Percentiles rank a stretch among this genome's conserved stretches.
These are phyloP conservation scores for Amanita thiersii DNA, from an alignment of 768 basidiomycete genomes.

Conservation along the genomic window DNA sequence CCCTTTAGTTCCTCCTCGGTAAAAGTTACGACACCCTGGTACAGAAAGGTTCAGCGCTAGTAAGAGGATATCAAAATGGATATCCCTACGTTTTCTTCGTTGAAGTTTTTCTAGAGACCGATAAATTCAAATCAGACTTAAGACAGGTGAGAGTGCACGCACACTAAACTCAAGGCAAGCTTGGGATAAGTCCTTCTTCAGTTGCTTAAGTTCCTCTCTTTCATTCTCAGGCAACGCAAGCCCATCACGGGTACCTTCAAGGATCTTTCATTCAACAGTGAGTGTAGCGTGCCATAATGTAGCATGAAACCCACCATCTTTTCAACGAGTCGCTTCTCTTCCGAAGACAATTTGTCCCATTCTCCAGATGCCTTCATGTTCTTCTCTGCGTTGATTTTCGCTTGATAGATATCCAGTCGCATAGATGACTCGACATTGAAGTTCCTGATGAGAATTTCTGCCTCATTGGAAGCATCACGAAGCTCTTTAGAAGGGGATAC, in stretches of 20 bases:
- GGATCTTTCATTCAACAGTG: conserved; percentile 27
- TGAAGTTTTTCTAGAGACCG: conserved; percentile 69
- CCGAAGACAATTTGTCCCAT: conserved; percentile 53
- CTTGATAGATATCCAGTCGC: conserved; percentile 74
- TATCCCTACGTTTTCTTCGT: conserved; percentile 67
- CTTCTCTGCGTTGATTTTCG: conserved; percentile 61
- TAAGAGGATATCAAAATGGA: not conserved
- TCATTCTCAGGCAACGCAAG: conserved; percentile 62
- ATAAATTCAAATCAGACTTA: not conserved
- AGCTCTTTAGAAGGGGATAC: conserved; percentile 67
- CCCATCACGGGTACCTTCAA: conserved; percentile 77
- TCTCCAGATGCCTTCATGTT: conserved; percentile 56
- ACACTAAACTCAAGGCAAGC: conserved; percentile 75
- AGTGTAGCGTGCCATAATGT: no score
- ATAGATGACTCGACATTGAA: conserved; percentile 72
- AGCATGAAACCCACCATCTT: conserved; percentile 54
- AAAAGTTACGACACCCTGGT: conserved; percentile 53
- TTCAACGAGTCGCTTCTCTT: conserved; percentile 73
- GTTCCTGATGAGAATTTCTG: conserved; percentile 63
- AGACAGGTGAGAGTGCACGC: conserved; percentile 16
- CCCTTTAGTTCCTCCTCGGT: conserved; percentile 71
- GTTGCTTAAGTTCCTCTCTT: conserved; percentile 41
- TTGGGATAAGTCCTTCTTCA: conserved; percentile 75
- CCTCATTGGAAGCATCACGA: conserved; percentile 74
- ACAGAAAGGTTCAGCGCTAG: conserved; percentile 3